These are phyloP conservation scores for Zasmidium cellare DNA, from an alignment of 2,329 filamentous ascomycete species.

Conservation along the genomic window DNA sequence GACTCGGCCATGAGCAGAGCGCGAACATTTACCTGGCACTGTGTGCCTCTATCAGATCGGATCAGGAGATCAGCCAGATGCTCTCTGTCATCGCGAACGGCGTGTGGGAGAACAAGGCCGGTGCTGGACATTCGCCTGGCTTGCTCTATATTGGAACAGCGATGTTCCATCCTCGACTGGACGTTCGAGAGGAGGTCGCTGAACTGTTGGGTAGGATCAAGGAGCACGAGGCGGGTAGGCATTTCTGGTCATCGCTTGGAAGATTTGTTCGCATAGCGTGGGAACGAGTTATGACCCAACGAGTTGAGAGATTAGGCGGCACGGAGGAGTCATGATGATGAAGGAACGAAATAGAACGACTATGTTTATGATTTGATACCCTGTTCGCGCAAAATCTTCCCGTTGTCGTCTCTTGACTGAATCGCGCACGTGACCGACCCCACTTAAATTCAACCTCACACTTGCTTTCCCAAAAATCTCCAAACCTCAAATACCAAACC, in stretches of 20 bases:
- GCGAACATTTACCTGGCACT: slow-evolving; percentile 85
- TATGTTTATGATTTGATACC: too few relatives aligned
- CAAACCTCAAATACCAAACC: neutral
- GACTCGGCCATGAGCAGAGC: slow-evolving; percentile 72
- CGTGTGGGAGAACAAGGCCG: slow-evolving; percentile 27
- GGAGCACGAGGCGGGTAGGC: slow-evolving; percentile 84
- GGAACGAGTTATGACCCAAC: slow-evolving; percentile 64
- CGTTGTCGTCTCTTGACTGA: too few relatives aligned
- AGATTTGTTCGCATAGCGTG: slow-evolving; percentile 87
- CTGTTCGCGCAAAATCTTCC: too few relatives aligned
- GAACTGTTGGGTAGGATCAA: slow-evolving; percentile 79
- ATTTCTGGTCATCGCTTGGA: slow-evolving; percentile 87
- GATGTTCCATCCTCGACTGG: slow-evolving; percentile 82
- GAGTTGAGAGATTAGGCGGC: slow-evolving; percentile 14
- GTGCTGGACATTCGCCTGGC: slow-evolving; percentile 16
- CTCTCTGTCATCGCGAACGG: slow-evolving; percentile 35
- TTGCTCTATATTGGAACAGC: slow-evolving; percentile 66
- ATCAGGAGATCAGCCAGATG: slow-evolving; percentile 74
- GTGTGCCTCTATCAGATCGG: slow-evolving; percentile 60
- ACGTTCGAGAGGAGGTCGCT: slow-evolving; percentile 75
- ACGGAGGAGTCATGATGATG: slow-evolving; percentile 8
- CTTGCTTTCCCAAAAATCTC: neutral
- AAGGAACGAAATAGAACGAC: neutral
- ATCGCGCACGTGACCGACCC: neutral
- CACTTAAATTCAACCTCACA: neutral